phyloP scores from a whole-genome alignment of 176 grass and related monocot species.

The Aegilops bicornis region DNA sequence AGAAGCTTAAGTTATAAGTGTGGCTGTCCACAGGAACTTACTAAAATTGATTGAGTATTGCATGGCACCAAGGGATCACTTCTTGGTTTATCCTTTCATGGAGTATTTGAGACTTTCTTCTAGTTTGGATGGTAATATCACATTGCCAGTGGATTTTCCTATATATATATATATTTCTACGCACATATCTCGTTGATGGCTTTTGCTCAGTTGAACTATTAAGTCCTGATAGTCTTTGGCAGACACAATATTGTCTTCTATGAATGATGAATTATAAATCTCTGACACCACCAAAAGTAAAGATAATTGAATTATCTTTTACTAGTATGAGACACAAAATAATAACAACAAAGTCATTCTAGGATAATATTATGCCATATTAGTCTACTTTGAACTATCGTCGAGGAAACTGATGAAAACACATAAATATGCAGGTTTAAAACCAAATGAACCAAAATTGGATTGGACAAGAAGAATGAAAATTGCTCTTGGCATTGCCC shows the following conservation, averaged over 20 bases:
- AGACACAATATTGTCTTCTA: background rate
- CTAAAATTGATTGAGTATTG: slow-evolving; percentile 75
- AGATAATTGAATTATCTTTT: background rate
- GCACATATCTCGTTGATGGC: background rate
- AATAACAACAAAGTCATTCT: background rate
- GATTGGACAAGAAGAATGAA: slow-evolving; percentile 53
- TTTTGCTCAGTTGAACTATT: background rate
- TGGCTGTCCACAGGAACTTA: slow-evolving; percentile 81
- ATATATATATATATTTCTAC: background rate
- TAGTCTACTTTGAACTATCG: background rate
- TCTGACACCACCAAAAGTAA: background rate
- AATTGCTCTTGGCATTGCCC: slow-evolving; percentile 54
- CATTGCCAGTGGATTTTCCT: background rate
- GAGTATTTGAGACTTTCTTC: slow-evolving; percentile 73
- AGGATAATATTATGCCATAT: background rate
- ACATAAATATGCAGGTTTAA: slow-evolving; percentile 42
- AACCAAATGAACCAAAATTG: slow-evolving; percentile 42
- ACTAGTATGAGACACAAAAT: background rate
- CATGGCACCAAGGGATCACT: slow-evolving; percentile 41
- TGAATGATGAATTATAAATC: background rate
- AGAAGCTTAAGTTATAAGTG: slow-evolving; percentile 87
- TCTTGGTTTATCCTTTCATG: slow-evolving; percentile 93
- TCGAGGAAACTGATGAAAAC: background rate
- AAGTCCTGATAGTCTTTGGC: background rate
- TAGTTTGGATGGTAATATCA: slow-evolving; percentile 55